Base-by-base conservation (phyloP, 495 filamentous ascomycete species). In the Daldinia caldariorum region DNA sequence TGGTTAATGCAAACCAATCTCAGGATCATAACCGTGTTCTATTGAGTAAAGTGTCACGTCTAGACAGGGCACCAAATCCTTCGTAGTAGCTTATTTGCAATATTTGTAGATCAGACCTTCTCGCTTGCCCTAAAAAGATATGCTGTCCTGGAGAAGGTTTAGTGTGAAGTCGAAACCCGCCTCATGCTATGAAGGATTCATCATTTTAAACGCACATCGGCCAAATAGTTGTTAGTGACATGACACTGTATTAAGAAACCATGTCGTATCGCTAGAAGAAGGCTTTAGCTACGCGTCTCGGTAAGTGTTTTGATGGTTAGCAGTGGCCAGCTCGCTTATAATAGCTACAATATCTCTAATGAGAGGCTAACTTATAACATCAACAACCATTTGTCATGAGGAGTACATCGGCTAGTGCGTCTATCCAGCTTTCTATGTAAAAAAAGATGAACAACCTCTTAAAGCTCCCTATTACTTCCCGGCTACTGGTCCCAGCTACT, bases 31-130 rank as follows among this genome's bases (percentile, higher is more conserved):
- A 31, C 61, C 61, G 9, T 35, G 6, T 35, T 39, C 53, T 34
- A 49, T 38, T 37, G 41, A 39, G 22, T 35, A 35, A 10, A 37
- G 32, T 39, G 18, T 34, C 47, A 29, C 22, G 62, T 66, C 47
- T 61, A 56, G 51, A 64, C 35, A 56, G 69, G 64, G 55, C 60
- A 26, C 58, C 35, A 41, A 68, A 72, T 72, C 69, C 64, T 72
- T 68, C 69, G 38, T 22, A 47, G 50, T 8, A 61, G 56, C 59
- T 67, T 53, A 50, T 38, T 65, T 61, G 50, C 18, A 47, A 31
- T 18, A 43, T 26, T 61, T 49, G 39, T 12, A 49, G 63, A 63
- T 63, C 60, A 60, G 26, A 32, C 39, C 59, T 37, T 54, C 31
- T 67, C 57, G 18, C 54, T 34, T 43, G 26, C 18, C 16, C 9